Evolutionary conservation across 306 rosid species (phyloP).

Genomic region (Gynostemma pentaphyllum): DNA sequence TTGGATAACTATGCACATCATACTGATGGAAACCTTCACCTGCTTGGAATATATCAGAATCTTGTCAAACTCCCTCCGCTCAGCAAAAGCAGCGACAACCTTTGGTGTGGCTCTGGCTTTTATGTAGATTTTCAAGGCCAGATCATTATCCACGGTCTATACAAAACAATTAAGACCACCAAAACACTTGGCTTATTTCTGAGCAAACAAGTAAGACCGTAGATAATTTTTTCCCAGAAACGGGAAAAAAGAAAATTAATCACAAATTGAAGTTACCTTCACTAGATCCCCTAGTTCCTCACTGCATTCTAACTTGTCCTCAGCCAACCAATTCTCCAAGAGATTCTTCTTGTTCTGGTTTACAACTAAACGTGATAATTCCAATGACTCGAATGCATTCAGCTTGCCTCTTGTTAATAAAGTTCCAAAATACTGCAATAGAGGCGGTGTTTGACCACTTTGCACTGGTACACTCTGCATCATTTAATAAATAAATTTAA

Average conservation of each 20-base stretch:
- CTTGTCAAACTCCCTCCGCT: conserved; percentile 97
- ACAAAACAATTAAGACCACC: conserved; percentile 5
- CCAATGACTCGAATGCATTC: conserved; percentile 90
- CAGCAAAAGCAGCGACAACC: conserved; percentile 99
- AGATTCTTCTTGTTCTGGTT: conserved; percentile 98
- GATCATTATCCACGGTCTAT: conserved; percentile 95
- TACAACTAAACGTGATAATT: conserved; percentile 90
- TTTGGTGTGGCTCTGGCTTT: conserved; percentile 99
- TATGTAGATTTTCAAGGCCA: conserved; percentile 88
- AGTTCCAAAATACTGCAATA: conserved; percentile 97
- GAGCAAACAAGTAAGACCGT: neutral
- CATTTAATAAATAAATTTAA: neutral
- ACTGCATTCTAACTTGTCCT: conserved; percentile 98
- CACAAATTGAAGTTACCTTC: conserved; percentile 46
- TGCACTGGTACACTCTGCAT: conserved; percentile 98
- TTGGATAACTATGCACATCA: neutral
- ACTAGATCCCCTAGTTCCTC: conserved; percentile 99
- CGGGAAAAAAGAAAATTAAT: neutral
- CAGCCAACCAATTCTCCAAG: conserved; percentile 96
- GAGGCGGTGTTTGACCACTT: conserved; percentile 98
- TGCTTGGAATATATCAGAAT: conserved; percentile 95
- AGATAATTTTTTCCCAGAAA: neutral
- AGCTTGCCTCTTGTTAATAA: conserved; percentile 89
- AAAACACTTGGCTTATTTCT: neutral
- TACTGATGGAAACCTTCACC: conserved; percentile 30